Evolutionary conservation across 2,329 filamentous ascomycete species (phyloP).

Genomic region (Ophiostoma quercus): DNA sequence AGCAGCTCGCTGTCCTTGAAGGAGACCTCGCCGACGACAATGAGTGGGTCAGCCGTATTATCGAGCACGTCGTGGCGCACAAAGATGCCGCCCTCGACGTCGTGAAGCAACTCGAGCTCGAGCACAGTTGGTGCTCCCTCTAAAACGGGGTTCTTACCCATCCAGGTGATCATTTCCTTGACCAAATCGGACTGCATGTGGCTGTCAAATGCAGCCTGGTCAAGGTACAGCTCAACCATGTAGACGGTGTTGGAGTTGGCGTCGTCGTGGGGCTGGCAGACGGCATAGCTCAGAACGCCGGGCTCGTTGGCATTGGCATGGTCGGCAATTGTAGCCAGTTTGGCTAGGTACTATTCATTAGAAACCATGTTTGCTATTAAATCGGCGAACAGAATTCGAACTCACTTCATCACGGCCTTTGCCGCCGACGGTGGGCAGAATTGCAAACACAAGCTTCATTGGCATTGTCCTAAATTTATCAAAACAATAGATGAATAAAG

Average conservation of each 20-base stretch:
- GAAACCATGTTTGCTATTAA: neutral
- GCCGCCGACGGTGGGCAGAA: conserved; percentile 23
- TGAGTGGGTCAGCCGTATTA: conserved; percentile 27
- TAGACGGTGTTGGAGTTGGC: conserved; percentile 31
- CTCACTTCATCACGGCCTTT: conserved; percentile 24
- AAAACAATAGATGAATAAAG: neutral
- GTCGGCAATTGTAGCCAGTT: conserved; percentile 23
- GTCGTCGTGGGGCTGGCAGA: conserved; percentile 29
- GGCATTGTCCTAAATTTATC: neutral
- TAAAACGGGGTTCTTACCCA: neutral
- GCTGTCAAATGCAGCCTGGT: conserved; percentile 25
- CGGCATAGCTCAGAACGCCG: conserved; percentile 30
- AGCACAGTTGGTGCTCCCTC: conserved; percentile 24
- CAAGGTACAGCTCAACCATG: conserved; percentile 20
- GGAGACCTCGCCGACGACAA: conserved; percentile 31
- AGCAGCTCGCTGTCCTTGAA: conserved; percentile 30
- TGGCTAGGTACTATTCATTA: conserved; percentile 21
- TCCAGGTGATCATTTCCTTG: neutral
- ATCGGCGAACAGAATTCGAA: neutral
- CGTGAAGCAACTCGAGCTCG: conserved; percentile 28
- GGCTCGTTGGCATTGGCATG: conserved; percentile 27
- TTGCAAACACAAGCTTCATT: conserved; percentile 23
- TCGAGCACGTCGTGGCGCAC: conserved; percentile 22
- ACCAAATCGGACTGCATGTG: neutral
- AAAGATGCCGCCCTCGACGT: conserved; percentile 26